These are phyloP conservation scores for Cladobotryum protrusum DNA, from an alignment of 2,329 filamentous ascomycete species.

Conservation along the genomic window DNA sequence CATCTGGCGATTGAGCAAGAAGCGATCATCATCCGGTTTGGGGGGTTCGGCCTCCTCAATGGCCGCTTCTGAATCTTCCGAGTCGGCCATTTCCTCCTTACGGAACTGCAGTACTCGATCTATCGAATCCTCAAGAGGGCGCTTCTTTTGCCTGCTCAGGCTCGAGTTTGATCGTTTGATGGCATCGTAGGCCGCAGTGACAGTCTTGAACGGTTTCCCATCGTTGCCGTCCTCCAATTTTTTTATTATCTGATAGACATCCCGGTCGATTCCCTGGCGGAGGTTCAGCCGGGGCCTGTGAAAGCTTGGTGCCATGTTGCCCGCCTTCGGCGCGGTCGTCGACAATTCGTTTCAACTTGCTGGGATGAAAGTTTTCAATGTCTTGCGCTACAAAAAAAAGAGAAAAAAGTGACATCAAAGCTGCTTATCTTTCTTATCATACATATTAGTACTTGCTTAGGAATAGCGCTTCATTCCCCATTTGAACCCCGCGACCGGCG, in stretches of 20 bases:
- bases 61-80: constrained; percentile 46
- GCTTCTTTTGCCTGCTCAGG: constrained; percentile 75
- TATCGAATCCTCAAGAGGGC: constrained; percentile 75
- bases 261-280: constrained; percentile 48
- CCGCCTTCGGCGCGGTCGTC: constrained; percentile 2
- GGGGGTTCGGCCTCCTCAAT: constrained; percentile 34
- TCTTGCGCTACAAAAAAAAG: not conserved
- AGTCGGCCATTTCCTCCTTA: constrained; percentile 55
- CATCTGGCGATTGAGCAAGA: constrained; percentile 37
- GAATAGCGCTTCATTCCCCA: not conserved
- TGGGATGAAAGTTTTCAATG: not conserved
- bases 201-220: constrained; percentile 41
- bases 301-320: constrained; percentile 11
- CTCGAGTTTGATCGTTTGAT: constrained; percentile 85
- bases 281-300: constrained; percentile 15
- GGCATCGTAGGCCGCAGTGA: constrained; percentile 63
- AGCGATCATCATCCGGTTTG: constrained; percentile 29
- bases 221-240: constrained; percentile 66
- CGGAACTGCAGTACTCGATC: constrained; percentile 73
- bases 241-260: constrained; percentile 72
- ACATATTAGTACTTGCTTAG: not conserved
- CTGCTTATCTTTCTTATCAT: not conserved
- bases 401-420: not conserved
- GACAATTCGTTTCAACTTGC: not conserved
- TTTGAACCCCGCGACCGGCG: not conserved